These are phyloP conservation scores for Dacryopinax primogenitus DNA, from an alignment of 768 basidiomycete genomes.

Conservation along the genomic window DNA sequence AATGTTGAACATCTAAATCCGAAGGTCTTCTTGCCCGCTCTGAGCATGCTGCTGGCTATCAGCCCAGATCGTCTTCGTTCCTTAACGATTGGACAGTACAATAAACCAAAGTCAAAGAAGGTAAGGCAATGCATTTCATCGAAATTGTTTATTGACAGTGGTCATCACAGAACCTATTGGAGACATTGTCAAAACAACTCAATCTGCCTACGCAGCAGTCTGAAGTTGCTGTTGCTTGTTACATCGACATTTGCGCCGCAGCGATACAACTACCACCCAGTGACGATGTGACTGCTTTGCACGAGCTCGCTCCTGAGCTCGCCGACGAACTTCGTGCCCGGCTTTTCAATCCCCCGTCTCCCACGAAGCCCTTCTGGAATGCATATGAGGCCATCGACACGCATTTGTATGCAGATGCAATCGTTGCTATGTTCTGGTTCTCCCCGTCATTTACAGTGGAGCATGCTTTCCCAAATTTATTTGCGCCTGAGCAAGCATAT, in stretches of 20 bases:
- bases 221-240: slow-evolving; percentile 58
- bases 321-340: slow-evolving; percentile 69
- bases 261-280: slow-evolving; percentile 41
- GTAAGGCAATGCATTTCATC: slow-evolving; percentile 9
- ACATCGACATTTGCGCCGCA: slow-evolving; percentile 64
- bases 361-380: slow-evolving; percentile 52
- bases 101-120: slow-evolving; percentile 20
- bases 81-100: slow-evolving; percentile 19
- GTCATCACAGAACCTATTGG: slow-evolving; percentile 19
- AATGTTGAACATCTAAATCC: slow-evolving; percentile 28
- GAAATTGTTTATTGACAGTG: slow-evolving; percentile 31
- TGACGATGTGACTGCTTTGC: slow-evolving; percentile 46
- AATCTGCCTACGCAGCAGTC: slow-evolving; percentile 42
- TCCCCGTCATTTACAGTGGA: slow-evolving; percentile 49
- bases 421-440: slow-evolving; percentile 62
- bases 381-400: slow-evolving; percentile 56
- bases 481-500: slow-evolving; percentile 67
- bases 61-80: slow-evolving; percentile 63
- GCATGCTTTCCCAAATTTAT: slow-evolving; percentile 47
- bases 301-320: slow-evolving; percentile 53
- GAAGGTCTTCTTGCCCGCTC: slow-evolving; percentile 63
- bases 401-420: slow-evolving; percentile 58
- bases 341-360: slow-evolving; percentile 26
- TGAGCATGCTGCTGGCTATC: slow-evolving; percentile 59
- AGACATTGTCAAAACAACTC: slow-evolving; percentile 36